A percentile compares a stretch with the other conserved stretches of the same genome.
These are phyloP conservation scores for Gossypium raimondii DNA, from an alignment of 345 rosid species.

Conservation along the genomic window DNA sequence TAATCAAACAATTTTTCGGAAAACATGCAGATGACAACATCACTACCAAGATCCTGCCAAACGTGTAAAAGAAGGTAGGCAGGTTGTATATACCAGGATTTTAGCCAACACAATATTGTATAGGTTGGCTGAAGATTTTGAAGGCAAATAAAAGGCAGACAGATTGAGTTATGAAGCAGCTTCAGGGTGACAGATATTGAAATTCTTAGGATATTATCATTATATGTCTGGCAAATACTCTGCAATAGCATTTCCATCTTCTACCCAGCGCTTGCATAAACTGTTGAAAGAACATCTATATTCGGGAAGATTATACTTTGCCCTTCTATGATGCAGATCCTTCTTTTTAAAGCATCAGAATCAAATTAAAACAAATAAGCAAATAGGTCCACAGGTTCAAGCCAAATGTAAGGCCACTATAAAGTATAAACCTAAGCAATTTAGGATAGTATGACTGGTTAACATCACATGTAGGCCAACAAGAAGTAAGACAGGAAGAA, in stretches of 20 bases:
- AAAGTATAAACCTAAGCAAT: not conserved
- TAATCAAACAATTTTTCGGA: constrained; percentile 1
- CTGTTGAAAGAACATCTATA: not conserved
- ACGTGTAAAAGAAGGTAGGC: not conserved
- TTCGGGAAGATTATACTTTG: not conserved
- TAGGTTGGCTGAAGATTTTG: not conserved
- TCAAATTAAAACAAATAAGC: not conserved
- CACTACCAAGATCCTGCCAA: not conserved
- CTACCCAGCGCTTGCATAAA: not conserved
- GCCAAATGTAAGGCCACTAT: not conserved
- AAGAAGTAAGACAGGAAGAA: not conserved
- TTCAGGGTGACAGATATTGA: not conserved
- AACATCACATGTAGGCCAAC: not conserved
- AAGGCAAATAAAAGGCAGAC: not conserved
- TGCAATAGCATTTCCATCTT: not conserved
- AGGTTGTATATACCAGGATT: not conserved
- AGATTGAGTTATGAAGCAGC: not conserved
- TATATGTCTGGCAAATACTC: not conserved
- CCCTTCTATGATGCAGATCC: constrained; percentile 2
- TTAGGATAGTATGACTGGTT: not conserved
- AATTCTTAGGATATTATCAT: not conserved
- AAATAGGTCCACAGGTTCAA: not conserved
- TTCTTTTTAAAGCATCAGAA: not conserved
- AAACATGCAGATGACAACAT: not conserved
- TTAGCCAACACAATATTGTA: not conserved